Evolutionary conservation across 2,329 filamentous ascomycete genomes (phyloP), one percentile per base, ranked within the genome.

Genomic region (Pseudogymnoascus sp.): DNA sequence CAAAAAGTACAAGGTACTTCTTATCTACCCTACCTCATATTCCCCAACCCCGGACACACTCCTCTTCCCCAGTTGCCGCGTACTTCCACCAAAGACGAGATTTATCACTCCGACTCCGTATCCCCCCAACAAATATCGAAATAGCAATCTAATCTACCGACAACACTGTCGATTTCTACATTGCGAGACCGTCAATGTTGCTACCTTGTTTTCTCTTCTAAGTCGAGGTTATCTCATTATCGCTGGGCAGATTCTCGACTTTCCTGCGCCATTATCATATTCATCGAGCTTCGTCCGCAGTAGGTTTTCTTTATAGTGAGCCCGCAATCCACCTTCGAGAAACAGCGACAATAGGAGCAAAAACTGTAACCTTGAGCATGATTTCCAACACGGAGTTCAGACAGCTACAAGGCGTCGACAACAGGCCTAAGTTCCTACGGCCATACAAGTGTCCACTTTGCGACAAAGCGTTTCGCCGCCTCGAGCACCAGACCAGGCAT

Each of bases 361-460:
- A 82, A 68, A 84, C 84, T 81, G 78, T 80, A 63, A 77, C 80
- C 61, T 79, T 83, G 65, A 69, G 65, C 37, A 69, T 72, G 66
- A 72, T 73, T 69, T 62, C 65, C 12, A 37, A 33, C 18, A 68
- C 70, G 65, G 68, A 68, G 65, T 75, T 75, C 62, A 66, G 66
- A 13, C 69, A 70, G 42, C 42, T 33, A 61, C 68, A 70, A 52
- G 36, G 37, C 6, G 67, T 64, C 13, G 71, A 71, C 13, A 69
- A 81, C 77, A 67, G 69, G 66, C 71, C 68, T 63, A 93, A 97
- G 76, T 84, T 97, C 61, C 94, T 94, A 64, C 87, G 94, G 62
- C 93, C 93, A 0, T 99, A 99, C 86, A 97, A 97, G 81, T 99
- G 93, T 76, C 92, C 93, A 64, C 85, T 99, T 66, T 99, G 94